phyloP scores from a whole-genome alignment of 1,139 yeast species.

The Magnusiomyces fungicola region DNA sequence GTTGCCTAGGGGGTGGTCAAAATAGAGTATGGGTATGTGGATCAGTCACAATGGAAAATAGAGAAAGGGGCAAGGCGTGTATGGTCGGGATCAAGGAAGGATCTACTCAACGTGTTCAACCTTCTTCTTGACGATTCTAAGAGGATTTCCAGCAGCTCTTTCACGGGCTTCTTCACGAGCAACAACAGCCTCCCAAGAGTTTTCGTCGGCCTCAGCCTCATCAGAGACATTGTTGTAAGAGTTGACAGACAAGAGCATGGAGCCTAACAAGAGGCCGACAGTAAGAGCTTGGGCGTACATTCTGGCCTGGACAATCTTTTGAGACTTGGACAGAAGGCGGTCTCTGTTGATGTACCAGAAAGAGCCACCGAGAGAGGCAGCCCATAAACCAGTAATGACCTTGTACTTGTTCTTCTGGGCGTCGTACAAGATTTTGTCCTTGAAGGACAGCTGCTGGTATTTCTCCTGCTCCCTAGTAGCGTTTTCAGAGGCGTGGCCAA shows the following conservation, averaged over 20 bases:
- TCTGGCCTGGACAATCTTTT: conserved; percentile 88
- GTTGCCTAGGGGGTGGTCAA: neutral
- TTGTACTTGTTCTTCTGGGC: conserved; percentile 56
- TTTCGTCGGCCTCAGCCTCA: conserved; percentile 20
- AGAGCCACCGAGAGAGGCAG: conserved; percentile 75
- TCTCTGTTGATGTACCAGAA: conserved; percentile 73
- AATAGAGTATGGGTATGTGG: neutral
- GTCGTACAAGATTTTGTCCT: conserved; percentile 11
- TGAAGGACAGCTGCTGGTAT: conserved; percentile 7
- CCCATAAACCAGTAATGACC: conserved; percentile 77
- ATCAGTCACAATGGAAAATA: neutral
- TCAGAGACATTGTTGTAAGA: conserved; percentile 23
- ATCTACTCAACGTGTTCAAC: neutral
- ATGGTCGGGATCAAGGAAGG: neutral
- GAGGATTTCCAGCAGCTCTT: conserved; percentile 18
- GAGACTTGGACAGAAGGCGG: conserved; percentile 67
- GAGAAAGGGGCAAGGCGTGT: neutral
- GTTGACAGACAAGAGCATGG: conserved; percentile 28
- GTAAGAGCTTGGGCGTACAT: conserved; percentile 84
- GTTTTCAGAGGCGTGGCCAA: conserved; percentile 10
- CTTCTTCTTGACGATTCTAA: neutral
- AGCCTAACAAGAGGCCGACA: conserved; percentile 32
- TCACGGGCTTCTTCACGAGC: conserved; percentile 26
- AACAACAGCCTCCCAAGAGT: conserved; percentile 28
- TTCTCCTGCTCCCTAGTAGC: conserved; percentile 2